Conservation (phyloP, 768 basidiomycete species). For the Omphalotus guepiniiformis region DNA sequence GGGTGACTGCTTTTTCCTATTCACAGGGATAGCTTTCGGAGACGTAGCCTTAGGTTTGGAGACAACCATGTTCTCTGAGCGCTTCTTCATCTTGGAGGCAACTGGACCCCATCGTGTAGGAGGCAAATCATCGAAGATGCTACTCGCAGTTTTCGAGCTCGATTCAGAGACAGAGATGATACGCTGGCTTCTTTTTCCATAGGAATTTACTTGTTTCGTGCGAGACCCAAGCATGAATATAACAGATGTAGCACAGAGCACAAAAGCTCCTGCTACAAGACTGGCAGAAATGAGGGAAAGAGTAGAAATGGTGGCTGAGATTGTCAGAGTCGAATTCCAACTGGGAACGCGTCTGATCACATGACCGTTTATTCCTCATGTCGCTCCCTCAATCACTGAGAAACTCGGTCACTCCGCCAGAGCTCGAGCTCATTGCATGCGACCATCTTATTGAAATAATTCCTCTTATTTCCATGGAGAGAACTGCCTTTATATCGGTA, state of each 20-base stretch:
- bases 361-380: constrained; percentile 43
- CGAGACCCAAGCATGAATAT: constrained; percentile 49
- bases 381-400: constrained; percentile 71
- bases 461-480: constrained; percentile 87
- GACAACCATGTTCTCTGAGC: constrained; percentile 31
- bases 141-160: constrained; percentile 25
- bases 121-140: constrained; percentile 42
- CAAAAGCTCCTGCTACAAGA: background rate
- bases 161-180: constrained; percentile 46
- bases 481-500: constrained; percentile 89
- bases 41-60: constrained; percentile 29
- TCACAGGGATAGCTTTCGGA: constrained; percentile 30
- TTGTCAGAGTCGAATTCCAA: constrained; percentile 19
- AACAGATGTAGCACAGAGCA: constrained; percentile 1
- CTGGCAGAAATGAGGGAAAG: constrained; percentile 11
- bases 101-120: constrained; percentile 32
- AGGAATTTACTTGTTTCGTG: constrained; percentile 63
- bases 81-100: constrained; percentile 41
- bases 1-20: constrained; percentile 15
- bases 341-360: constrained; percentile 24
- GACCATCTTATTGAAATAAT: constrained; percentile 84
- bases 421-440: constrained; percentile 85
- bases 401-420: constrained; percentile 72
- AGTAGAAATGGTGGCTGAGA: constrained; percentile 14
- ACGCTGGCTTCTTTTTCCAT: constrained; percentile 59